phyloP scores from a whole-genome alignment of 345 rosid genomes.

The Lepidium sativum region DNA sequence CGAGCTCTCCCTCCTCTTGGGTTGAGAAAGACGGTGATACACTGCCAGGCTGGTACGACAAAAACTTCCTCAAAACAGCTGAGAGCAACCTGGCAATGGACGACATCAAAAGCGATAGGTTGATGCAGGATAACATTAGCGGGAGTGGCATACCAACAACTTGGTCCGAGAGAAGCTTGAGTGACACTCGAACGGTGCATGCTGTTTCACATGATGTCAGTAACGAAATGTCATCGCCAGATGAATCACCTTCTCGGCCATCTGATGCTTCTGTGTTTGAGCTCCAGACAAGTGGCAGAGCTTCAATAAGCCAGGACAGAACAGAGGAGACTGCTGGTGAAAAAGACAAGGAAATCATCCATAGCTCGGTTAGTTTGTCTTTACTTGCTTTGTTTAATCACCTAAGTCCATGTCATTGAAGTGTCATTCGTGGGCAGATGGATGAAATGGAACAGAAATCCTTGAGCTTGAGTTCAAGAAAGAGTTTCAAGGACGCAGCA shows the following conservation, averaged over 20 bases:
- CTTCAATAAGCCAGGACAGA: conserved; percentile 16
- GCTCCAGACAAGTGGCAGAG: conserved; percentile 25
- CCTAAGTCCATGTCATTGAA: background rate
- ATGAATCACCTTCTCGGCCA: conserved; percentile 28
- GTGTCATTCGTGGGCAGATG: conserved; percentile 28
- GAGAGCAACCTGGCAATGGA: conserved; percentile 23
- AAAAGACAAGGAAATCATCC: conserved; percentile 27
- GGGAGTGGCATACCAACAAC: conserved; percentile 26
- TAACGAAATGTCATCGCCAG: conserved; percentile 22
- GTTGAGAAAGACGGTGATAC: conserved; percentile 32
- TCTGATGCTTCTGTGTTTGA: conserved; percentile 29
- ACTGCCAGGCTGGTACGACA: conserved; percentile 31
- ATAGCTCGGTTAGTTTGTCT: conserved; percentile 27
- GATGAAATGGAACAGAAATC: conserved; percentile 31
- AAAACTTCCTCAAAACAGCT: conserved; percentile 32
- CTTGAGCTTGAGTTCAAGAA: conserved; percentile 11
- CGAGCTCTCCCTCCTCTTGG: conserved; percentile 21
- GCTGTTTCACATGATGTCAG: conserved; percentile 8
- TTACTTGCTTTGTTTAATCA: background rate
- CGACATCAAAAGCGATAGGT: conserved; percentile 19
- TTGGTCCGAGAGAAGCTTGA: conserved; percentile 28
- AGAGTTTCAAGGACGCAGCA: conserved; percentile 53
- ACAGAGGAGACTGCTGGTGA: conserved; percentile 14
- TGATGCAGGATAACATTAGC: background rate
- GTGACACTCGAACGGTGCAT: conserved; percentile 18